A percentile compares a stretch with the other conserved stretches of the same genome.
Conservation (phyloP, 2,329 filamentous ascomycete genomes). For the Peltaster fructicola region DNA sequence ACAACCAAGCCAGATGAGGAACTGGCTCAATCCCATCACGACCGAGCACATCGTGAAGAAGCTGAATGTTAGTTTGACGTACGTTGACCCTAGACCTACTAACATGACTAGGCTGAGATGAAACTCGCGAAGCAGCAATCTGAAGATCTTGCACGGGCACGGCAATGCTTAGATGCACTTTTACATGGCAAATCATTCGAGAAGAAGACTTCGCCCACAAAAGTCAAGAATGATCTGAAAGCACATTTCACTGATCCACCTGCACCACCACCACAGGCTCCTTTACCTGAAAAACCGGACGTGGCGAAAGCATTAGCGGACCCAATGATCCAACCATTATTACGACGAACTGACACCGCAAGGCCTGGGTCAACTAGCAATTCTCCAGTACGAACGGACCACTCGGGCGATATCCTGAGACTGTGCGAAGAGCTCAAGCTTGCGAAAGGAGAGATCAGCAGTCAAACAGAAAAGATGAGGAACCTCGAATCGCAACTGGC, state of each 20-base stretch:
- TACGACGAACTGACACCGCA: conserved; percentile 63
- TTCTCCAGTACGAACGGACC: conserved; percentile 42
- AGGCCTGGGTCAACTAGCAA: conserved; percentile 38
- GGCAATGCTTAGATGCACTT: conserved; percentile 62
- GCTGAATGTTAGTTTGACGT: conserved; percentile 45
- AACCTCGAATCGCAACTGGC: conserved; percentile 64
- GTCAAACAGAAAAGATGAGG: conserved; percentile 61
- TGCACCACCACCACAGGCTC: conserved; percentile 81
- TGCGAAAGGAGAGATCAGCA: conserved; percentile 73
- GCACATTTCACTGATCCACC: conserved; percentile 83
- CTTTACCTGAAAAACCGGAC: conserved; percentile 84
- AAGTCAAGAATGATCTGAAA: conserved; percentile 57
- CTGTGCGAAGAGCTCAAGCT: conserved; percentile 70
- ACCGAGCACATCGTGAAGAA: conserved; percentile 90
- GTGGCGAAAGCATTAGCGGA: conserved; percentile 32
- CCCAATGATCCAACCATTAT: conserved; percentile 35
- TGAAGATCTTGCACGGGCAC: conserved; percentile 66
- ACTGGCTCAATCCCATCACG: conserved; percentile 75
- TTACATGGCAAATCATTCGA: conserved; percentile 46
- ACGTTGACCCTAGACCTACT: background rate
- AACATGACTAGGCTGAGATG: conserved; percentile 59
- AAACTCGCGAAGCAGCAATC: conserved; percentile 75
- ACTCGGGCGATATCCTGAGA: conserved; percentile 58
- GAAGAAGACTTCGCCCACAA: conserved; percentile 30
- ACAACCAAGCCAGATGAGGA: conserved; percentile 60